phyloP scores from a whole-genome alignment of 495 filamentous ascomycete genomes.

The Glarea lozoyensis region DNA sequence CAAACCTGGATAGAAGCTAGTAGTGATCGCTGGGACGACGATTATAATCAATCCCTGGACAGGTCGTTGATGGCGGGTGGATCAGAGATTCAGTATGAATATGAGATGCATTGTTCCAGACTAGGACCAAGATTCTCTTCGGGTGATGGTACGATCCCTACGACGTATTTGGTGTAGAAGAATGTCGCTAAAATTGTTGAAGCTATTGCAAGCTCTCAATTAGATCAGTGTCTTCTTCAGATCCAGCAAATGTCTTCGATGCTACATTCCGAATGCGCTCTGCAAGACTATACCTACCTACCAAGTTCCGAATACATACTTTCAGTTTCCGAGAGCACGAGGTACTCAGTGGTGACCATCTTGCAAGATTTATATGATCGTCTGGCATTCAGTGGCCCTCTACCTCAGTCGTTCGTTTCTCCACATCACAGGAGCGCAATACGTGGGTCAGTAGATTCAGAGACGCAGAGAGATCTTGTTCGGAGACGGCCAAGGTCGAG shows the following conservation, averaged over 20 bases:
- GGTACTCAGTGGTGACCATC: background rate
- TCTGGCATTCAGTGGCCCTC: background rate
- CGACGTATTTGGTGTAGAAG: background rate
- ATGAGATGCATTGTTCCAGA: background rate
- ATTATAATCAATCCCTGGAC: background rate
- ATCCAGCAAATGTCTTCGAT: background rate
- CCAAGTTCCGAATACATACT: background rate
- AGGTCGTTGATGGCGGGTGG: background rate
- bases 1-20: background rate
- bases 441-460: background rate
- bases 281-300: background rate
- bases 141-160: background rate
- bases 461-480: background rate
- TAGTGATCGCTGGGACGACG: background rate
- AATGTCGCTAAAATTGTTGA: background rate
- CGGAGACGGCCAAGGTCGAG: constrained; percentile 1
- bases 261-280: background rate
- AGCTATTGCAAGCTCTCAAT: background rate
- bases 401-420: background rate
- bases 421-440: background rate
- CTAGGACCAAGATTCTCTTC: background rate
- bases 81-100: background rate
- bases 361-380: background rate
- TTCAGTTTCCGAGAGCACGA: background rate
- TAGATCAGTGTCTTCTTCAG: background rate